Percentiles rank a stretch among this genome's conserved stretches.
Evolutionary conservation across 2,329 filamentous ascomycete genomes (phyloP).

Genomic region (Nothomitra cinnamomea): DNA sequence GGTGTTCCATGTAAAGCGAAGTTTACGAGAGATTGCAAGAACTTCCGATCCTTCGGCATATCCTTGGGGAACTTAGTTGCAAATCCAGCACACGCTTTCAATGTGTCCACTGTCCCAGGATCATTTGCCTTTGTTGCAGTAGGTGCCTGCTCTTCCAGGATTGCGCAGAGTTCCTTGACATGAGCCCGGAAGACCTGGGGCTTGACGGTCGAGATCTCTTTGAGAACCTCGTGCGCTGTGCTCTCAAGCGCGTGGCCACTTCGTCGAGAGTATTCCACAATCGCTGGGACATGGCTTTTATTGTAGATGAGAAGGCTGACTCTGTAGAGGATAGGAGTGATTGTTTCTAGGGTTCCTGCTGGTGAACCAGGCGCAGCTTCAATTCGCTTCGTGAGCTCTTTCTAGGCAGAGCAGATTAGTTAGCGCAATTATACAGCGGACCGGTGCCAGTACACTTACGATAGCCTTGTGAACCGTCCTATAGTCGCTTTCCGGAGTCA

Average conservation of each 20-base stretch:
- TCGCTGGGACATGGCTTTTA: slow-evolving; percentile 77
- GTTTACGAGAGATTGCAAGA: slow-evolving; percentile 61
- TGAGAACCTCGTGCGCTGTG: slow-evolving; percentile 74
- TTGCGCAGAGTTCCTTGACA: slow-evolving; percentile 77
- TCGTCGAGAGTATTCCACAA: slow-evolving; percentile 73
- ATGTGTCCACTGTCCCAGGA: slow-evolving; percentile 61
- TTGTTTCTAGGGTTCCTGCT: slow-evolving; percentile 54
- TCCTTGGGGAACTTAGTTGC: slow-evolving; percentile 73
- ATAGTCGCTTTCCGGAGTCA: slow-evolving; percentile 76
- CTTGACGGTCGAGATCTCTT: slow-evolving; percentile 78
- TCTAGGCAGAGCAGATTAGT: slow-evolving; percentile 22
- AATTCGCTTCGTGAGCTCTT: slow-evolving; percentile 71
- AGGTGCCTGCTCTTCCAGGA: slow-evolving; percentile 67
- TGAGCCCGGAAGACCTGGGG: slow-evolving; percentile 87
- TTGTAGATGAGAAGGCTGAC: slow-evolving; percentile 80
- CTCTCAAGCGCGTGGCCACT: slow-evolving; percentile 63
- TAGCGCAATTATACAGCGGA: neutral
- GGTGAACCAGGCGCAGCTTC: slow-evolving; percentile 44
- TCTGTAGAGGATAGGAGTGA: slow-evolving; percentile 70
- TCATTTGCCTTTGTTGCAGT: slow-evolving; percentile 51
- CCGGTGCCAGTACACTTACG: slow-evolving; percentile 12
- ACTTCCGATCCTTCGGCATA: slow-evolving; percentile 63
- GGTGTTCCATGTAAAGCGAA: slow-evolving; percentile 74
- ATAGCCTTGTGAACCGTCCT: slow-evolving; percentile 79
- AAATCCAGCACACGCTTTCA: slow-evolving; percentile 89